These are phyloP conservation scores for Sergeia podlipaevii DNA, from an alignment of 208 protist species.

Conservation along the genomic window DNA sequence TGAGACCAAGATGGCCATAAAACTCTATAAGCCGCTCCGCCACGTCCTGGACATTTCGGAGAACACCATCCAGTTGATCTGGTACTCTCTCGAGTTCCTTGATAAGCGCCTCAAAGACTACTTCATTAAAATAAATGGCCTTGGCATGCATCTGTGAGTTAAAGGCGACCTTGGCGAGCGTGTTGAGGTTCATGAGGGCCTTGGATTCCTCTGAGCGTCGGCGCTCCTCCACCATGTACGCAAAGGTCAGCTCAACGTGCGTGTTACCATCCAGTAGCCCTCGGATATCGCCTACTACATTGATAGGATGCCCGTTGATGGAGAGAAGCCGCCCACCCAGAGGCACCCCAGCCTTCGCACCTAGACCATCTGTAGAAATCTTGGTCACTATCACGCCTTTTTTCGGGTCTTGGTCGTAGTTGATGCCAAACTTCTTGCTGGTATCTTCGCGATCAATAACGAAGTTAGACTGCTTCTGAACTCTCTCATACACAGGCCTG, in stretches of 20 bases:
- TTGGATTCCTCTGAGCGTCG: slow-evolving; percentile 29
- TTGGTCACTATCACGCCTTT: slow-evolving; percentile 81
- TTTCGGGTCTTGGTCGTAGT: slow-evolving; percentile 76
- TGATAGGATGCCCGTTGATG: slow-evolving; percentile 65
- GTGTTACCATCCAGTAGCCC: slow-evolving; percentile 67
- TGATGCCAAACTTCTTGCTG: slow-evolving; percentile 85
- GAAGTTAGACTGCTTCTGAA: slow-evolving; percentile 37
- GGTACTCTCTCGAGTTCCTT: slow-evolving; percentile 20
- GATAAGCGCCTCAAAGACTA: slow-evolving; percentile 67
- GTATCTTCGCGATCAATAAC: slow-evolving; percentile 46
- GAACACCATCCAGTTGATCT: slow-evolving; percentile 31
- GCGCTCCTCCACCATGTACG: slow-evolving; percentile 54
- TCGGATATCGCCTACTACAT: slow-evolving; percentile 72
- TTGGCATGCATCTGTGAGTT: slow-evolving; percentile 82
- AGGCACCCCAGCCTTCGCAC: slow-evolving; percentile 59
- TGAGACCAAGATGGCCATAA: slow-evolving; percentile 83
- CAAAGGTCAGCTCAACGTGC: slow-evolving; percentile 60
- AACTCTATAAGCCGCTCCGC: slow-evolving; percentile 83
- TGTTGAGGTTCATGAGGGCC: slow-evolving; percentile 67
- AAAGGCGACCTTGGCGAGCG: slow-evolving; percentile 68
- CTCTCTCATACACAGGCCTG: slow-evolving; percentile 36
- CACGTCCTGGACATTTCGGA: slow-evolving; percentile 42
- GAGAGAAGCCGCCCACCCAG: slow-evolving; percentile 63
- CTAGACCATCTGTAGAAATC: slow-evolving; percentile 67
- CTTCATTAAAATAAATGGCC: slow-evolving; percentile 88